Evolutionary conservation across 2,329 filamentous ascomycete genomes (phyloP).

Genomic region (Ascochyta pisi): DNA sequence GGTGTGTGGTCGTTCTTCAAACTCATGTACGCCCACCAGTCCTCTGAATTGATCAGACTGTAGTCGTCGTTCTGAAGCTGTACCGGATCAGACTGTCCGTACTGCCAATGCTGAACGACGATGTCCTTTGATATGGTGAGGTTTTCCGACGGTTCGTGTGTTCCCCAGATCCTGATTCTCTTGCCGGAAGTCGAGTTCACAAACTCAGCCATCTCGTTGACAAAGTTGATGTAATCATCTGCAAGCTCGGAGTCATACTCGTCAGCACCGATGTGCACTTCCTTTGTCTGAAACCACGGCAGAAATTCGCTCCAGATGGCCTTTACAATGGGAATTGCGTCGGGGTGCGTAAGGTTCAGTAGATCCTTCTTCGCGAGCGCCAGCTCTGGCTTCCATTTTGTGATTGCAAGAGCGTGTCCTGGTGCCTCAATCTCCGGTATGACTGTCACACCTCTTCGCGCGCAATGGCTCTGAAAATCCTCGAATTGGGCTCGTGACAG

Average conservation of each 20-base stretch:
- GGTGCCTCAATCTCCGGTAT: slow-evolving; percentile 50
- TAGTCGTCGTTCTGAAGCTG: slow-evolving; percentile 50
- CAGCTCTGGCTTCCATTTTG: slow-evolving; percentile 50
- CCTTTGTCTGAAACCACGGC: slow-evolving; percentile 49
- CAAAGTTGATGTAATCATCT: slow-evolving; percentile 48
- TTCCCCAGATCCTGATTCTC: slow-evolving; percentile 50
- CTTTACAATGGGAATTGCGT: slow-evolving; percentile 47
- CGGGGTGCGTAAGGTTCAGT: slow-evolving; percentile 46
- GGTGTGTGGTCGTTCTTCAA: slow-evolving; percentile 61
- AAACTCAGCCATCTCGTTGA: slow-evolving; percentile 46
- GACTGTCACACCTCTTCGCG: slow-evolving; percentile 45
- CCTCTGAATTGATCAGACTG: slow-evolving; percentile 55
- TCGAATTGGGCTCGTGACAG: slow-evolving; percentile 45
- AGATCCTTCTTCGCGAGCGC: slow-evolving; percentile 46
- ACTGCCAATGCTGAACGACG: slow-evolving; percentile 58
- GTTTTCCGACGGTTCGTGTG: slow-evolving; percentile 52
- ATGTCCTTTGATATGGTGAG: slow-evolving; percentile 51
- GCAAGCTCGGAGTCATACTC: slow-evolving; percentile 46
- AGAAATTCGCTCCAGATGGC: slow-evolving; percentile 49
- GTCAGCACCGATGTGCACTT: slow-evolving; percentile 49
- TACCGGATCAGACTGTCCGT: slow-evolving; percentile 56
- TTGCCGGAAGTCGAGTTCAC: slow-evolving; percentile 42
- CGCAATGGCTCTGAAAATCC: slow-evolving; percentile 45
- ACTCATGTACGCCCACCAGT: slow-evolving; percentile 63
- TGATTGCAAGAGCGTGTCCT: slow-evolving; percentile 47